phyloP scores from a whole-genome alignment of 202 grass and related monocot species.

The Musa balbisiana region DNA sequence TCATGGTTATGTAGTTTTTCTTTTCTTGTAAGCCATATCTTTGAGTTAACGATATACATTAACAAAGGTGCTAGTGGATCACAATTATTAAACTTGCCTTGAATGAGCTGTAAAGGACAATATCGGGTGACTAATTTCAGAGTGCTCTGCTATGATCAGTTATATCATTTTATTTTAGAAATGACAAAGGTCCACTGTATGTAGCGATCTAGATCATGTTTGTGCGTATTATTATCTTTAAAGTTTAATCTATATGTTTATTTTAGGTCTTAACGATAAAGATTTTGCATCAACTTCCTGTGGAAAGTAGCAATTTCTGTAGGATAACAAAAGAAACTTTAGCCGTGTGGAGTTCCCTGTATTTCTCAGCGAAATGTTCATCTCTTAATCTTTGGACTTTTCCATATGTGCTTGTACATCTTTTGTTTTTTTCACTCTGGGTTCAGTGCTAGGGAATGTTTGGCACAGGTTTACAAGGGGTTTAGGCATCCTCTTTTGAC shows the following conservation, averaged over 20 bases:
- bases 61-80: neutral
- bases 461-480: neutral
- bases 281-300: too few relatives aligned
- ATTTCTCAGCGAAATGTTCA: neutral
- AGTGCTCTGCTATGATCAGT: neutral
- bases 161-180: neutral
- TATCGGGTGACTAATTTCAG: neutral
- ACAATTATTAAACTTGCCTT: neutral
- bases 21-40: neutral
- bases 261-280: too few relatives aligned
- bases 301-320: neutral
- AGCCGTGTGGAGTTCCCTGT: neutral
- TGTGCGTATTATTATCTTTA: neutral
- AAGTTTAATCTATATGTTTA: too few relatives aligned
- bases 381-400: neutral
- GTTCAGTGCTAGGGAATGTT: neutral
- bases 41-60: neutral
- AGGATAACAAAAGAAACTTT: neutral
- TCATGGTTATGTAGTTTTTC: neutral
- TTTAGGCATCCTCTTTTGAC: too few relatives aligned
- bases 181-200: too few relatives aligned
- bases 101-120: neutral
- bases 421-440: neutral
- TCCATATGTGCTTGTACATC: neutral
- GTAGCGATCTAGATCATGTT: neutral